Evolutionary conservation across 1,139 yeast species (phyloP), one percentile per base, ranked within the genome.

Genomic region (Wickerhamomyces sp.): DNA sequence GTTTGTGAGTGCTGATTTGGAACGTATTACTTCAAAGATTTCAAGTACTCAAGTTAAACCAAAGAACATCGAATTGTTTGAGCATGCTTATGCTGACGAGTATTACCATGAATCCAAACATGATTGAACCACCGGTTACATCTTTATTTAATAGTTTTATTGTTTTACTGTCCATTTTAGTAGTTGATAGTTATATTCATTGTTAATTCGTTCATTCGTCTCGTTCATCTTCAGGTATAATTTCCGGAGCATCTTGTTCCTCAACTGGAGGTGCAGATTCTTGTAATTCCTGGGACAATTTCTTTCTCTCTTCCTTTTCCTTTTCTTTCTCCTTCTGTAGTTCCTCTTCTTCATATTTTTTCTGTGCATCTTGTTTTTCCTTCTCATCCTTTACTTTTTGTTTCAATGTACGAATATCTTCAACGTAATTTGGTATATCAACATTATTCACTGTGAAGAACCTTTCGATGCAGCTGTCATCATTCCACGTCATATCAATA

Each of bases 1-100:
- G 2, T 68, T 76, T 47, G 68, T 85, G 31, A 76, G 71, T n/a
- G 69, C 78, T 18, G 70, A 76, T 49, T 65, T 87, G 46, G 59
- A 54, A 2, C 51, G 65, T 21, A 74, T 81, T 12, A 79, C 90
- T 14, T 60, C 68, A 32, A 45, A 63, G 55, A 56, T 80, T 35
- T 63, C 66, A 41, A 68, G 65, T 21, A 71, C 74, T 7, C 61
- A 68, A 31, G 81, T 76, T 46, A 43, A 42, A 26, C 57, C 57
- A 24, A n/a, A 29, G 20, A n/a, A 16, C 19, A 14, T 24, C 13
- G 24, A 15, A 18, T 30, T 33, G 15, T n/a, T 32, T 17, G 33
- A 37, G 25, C 17, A 19, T 27, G 13, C 26, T 18, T 27, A 24
- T 9, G 13, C 22, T 28, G 42, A 42, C 24, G 36, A 32, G 5